phyloP scores from a whole-genome alignment of 208 protist species.

The Leishmania martiniquensis region DNA sequence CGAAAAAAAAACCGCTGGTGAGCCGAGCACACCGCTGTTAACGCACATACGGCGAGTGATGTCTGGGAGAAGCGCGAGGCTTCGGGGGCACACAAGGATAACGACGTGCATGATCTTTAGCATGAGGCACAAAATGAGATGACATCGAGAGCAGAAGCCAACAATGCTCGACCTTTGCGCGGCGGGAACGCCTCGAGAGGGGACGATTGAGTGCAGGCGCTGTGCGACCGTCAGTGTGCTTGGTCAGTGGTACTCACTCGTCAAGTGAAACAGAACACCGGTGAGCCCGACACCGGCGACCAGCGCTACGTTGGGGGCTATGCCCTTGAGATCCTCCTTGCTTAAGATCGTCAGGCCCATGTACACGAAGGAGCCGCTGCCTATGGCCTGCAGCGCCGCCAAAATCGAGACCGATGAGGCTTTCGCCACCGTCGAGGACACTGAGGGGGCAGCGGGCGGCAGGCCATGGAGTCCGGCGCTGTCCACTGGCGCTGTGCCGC shows the following conservation, averaged over 20 bases:
- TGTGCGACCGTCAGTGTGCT: too few relatives aligned
- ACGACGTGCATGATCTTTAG: background rate
- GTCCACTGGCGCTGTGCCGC: background rate
- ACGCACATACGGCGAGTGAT: background rate
- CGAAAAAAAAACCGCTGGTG: background rate
- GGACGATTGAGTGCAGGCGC: background rate
- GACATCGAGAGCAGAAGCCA: background rate
- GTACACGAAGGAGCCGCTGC: conserved; percentile 78
- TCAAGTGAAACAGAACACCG: conserved; percentile 26
- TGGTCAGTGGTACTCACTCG: conserved; percentile 14
- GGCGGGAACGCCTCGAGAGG: background rate
- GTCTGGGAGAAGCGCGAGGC: background rate
- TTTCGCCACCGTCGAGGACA: background rate
- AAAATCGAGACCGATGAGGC: conserved; percentile 16
- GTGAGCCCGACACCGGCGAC: conserved; percentile 46
- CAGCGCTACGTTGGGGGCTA: conserved; percentile 29
- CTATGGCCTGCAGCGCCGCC: conserved; percentile 45
- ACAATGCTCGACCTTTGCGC: too few relatives aligned
- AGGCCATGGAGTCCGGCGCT: background rate
- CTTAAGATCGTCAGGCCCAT: conserved; percentile 48
- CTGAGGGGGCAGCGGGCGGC: background rate
- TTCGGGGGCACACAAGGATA: background rate
- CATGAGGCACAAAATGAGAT: background rate
- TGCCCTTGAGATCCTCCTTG: conserved; percentile 55
- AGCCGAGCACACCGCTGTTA: background rate